Evolutionary conservation across 2,329 filamentous ascomycete genomes (phyloP), one percentile per base, ranked within the genome.

Genomic region (Xylariaceae sp.): DNA sequence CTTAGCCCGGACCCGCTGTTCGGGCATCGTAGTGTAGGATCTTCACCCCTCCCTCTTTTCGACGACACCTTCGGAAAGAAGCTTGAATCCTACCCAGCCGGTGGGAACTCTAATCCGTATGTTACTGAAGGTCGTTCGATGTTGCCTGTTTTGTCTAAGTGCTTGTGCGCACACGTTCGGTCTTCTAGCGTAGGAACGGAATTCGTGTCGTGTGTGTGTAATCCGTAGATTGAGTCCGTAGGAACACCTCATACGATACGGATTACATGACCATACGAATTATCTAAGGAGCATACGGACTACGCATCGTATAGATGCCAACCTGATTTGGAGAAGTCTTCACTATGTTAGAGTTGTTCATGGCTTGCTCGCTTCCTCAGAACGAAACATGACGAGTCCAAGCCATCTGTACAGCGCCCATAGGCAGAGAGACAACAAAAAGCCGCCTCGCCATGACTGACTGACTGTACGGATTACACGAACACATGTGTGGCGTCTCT

Each of bases 61-160:
- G 9, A 13, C 37, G 17, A 18, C 17, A 11, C 41, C 41, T 58
- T 60, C 56, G 37, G 34, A 59, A 64, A 63, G 60, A 64, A 64
- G 60, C 62, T 63, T 64, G 61, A 64, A 64, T 64, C 61, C 62
- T 64, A 59, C 62, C 61, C 61, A 59, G 58, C 54, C 58, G 34
- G 56, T 61, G 58, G 62, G 62, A 63, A 62, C 54, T 59, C 54
- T 49, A 59, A 41, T 18, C 17, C 17, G 17, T 18, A 45, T 50
- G 4, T 18, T 49, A 9, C 15, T 23, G 47, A 18, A 10, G 47
- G 55, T 61, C 44, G 55, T 54, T 64, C 58, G 55, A 63, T 61
- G 61, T 58, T 57, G 61, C 58, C 58, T 58, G 53, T 49, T 49
- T 18, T 5, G 47, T 49, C 23, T 10, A 23, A 45, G n/a, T 6